phyloP scores from a whole-genome alignment of 257 asterid genomes.

The Marsdenia floribunda region DNA sequence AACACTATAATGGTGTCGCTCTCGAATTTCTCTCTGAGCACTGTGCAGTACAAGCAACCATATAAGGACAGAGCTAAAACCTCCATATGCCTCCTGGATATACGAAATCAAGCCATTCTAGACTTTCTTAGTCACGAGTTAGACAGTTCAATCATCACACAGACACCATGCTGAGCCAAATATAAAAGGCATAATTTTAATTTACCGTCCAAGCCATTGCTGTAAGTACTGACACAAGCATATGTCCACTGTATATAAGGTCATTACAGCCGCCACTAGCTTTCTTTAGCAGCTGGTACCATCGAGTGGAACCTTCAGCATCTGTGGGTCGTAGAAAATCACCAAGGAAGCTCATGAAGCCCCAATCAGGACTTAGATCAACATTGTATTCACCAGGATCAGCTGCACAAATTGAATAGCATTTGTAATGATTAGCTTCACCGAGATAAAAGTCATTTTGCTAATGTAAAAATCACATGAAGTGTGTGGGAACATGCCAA shows the following conservation, averaged over 20 bases:
- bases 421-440: conserved; percentile 8
- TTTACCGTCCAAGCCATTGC: conserved; percentile 99
- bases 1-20: conserved; percentile 92
- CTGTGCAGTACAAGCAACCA: conserved; percentile 88
- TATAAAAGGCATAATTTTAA: not conserved
- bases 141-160: not conserved
- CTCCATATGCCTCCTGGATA: conserved; percentile 94
- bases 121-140: not conserved
- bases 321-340: conserved; percentile 81
- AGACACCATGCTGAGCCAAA: not conserved
- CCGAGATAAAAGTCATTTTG: not conserved
- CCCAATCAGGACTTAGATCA: conserved; percentile 86
- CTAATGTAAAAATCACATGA: not conserved
- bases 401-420: conserved; percentile 44
- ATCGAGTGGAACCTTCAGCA: conserved; percentile 57
- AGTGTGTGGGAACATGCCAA: not conserved
- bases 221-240: conserved; percentile 92
- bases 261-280: conserved; percentile 98
- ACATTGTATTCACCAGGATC: conserved; percentile 40
- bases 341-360: conserved; percentile 75
- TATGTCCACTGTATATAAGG: conserved; percentile 91
- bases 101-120: conserved; percentile 3
- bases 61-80: conserved; percentile 62
- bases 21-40: conserved; percentile 91
- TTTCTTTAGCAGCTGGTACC: conserved; percentile 80